A percentile compares a stretch with the other conserved stretches of the same genome.
These are phyloP conservation scores for Isatis tinctoria DNA, from an alignment of 345 rosid genomes.

Conservation along the genomic window DNA sequence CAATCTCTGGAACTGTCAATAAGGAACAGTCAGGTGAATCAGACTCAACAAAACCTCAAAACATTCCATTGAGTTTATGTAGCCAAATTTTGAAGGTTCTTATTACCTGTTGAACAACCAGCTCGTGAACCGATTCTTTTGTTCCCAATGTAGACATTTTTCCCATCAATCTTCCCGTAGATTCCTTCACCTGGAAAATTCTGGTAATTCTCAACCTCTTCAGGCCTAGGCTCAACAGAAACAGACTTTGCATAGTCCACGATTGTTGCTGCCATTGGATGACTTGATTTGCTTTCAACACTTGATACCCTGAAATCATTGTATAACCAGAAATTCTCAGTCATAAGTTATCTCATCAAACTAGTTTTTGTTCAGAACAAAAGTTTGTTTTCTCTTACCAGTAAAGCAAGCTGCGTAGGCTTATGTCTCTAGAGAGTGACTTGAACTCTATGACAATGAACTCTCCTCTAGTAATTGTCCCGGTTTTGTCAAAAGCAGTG, in stretches of 20 bases:
- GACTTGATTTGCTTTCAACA: constrained; percentile 90
- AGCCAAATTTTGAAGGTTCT: neutral
- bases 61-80: neutral
- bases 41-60: constrained; percentile 4
- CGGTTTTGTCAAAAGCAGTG: constrained; percentile 84
- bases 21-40: neutral
- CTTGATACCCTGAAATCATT: constrained; percentile 71
- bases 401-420: constrained; percentile 47
- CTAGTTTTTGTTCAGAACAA: neutral
- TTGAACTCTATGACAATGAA: constrained; percentile 60
- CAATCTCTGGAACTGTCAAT: constrained; percentile 37
- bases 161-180: constrained; percentile 73
- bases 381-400: constrained; percentile 44
- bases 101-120: constrained; percentile 48
- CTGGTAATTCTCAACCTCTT: constrained; percentile 52
- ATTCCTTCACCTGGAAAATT: constrained; percentile 90
- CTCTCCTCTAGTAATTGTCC: constrained; percentile 89
- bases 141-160: constrained; percentile 68
- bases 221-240: constrained; percentile 66
- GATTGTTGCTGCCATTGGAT: constrained; percentile 85
- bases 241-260: constrained; percentile 52
- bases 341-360: constrained; percentile 3
- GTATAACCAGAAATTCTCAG: neutral
- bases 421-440: constrained; percentile 45
- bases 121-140: constrained; percentile 62